Base-by-base conservation (phyloP, 371 early-diverging fungal genomes). In the Thermomucor indicae-seudaticae region DNA sequence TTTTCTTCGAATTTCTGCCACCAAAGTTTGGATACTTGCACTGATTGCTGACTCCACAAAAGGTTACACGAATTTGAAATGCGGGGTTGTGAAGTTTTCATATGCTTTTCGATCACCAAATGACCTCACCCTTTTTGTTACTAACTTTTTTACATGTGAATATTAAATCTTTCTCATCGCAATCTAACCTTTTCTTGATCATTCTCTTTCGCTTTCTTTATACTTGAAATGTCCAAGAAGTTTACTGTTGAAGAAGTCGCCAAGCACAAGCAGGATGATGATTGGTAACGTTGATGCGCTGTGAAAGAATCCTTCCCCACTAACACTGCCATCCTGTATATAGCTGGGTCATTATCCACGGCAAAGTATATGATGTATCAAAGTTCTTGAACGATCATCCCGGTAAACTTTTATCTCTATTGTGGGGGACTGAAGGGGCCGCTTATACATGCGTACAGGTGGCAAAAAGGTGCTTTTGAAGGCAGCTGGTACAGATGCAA, bases 301-400 rank as follows among this genome's bases (percentile, higher is more conserved):
- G 31, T 4, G 30, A 24, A n/a, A 35, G 28, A 30, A n/a, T 5
- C 2, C 17, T 45, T 30, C 22, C 19, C 34, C 22, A 11, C 12
- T 17, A 7, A 20, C 12, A 6, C 6, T 20, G 24, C 7, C 14
- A 11, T 16, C 23, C 14, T 27, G 4, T 25, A 22, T 38, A 12
- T 38, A 62, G 63, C 64, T 99, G 99, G 99, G 85, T 96, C 57
- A 88, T 93, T 38, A 64, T 97, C 23, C 79, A 85, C 40, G 91
- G 60, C 51, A 70, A 79, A 51, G 87, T 91, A 8, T 92, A 89
- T 57, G 92, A 92, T 60, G 72, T 91, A 16, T 86, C 90, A n/a
- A 69, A 80, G 50, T 95, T 92, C 62, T 53, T 90, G 56, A 75
- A 72, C 31, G 79, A 84, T 30, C 94, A 93, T 58, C 94, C 76